Percentiles rank a stretch among this genome's conserved stretches.
phyloP scores from a whole-genome alignment of 305 asterid genomes.

The Fraxinus albicans region DNA sequence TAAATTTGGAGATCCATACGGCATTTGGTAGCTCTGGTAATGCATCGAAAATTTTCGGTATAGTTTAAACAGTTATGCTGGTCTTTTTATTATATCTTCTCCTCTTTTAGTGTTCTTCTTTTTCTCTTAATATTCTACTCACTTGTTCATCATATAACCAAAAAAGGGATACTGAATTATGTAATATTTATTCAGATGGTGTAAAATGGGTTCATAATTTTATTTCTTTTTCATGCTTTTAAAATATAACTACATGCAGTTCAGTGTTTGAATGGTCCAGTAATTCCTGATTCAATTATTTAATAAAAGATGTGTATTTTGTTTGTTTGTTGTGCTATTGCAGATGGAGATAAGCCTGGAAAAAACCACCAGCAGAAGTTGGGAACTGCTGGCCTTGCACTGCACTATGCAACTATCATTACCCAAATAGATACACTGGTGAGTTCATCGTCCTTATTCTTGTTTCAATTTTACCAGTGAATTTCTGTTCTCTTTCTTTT shows the following conservation, averaged over 20 bases:
- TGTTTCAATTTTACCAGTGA: neutral
- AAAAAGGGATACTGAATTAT: neutral
- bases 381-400: conserved; percentile 94
- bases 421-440: conserved; percentile 87
- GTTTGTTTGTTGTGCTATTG: conserved; percentile 17
- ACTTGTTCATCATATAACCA: neutral
- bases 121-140: neutral
- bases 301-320: neutral
- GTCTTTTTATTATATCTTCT: neutral
- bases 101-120: neutral
- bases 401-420: conserved; percentile 86
- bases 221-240: neutral
- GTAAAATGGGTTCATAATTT: neutral
- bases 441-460: conserved; percentile 33
- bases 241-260: neutral
- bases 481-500: neutral
- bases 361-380: conserved; percentile 55
- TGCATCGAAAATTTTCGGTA: conserved; percentile 23
- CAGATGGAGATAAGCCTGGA: conserved; percentile 53
- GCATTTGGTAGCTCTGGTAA: conserved; percentile 77
- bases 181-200: neutral
- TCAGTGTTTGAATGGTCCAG: neutral
- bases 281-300: neutral
- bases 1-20: conserved; percentile 74
- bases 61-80: neutral